Evolutionary conservation across 345 rosid genomes (phyloP).

Genomic region (Noccaea bulbosa): DNA sequence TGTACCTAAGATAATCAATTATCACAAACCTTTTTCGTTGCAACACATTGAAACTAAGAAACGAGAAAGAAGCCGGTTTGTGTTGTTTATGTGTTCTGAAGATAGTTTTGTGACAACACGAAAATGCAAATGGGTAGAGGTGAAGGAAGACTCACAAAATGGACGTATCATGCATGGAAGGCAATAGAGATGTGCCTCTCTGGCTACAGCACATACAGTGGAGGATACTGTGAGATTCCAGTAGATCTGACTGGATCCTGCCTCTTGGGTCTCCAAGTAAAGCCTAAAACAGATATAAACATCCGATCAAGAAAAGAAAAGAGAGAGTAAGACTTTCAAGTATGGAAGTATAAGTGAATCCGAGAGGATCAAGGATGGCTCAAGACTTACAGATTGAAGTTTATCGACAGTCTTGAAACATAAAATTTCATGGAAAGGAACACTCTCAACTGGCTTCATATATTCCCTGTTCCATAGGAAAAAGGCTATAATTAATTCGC

Average conservation of each 20-base stretch:
- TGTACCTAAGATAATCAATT: constrained; percentile 55
- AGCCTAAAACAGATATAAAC: constrained; percentile 55
- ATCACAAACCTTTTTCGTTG: constrained; percentile 22
- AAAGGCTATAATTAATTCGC: constrained; percentile 7
- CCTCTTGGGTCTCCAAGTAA: constrained; percentile 89
- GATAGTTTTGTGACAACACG: constrained; percentile 13
- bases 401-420: constrained; percentile 76
- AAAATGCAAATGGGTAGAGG: constrained; percentile 13
- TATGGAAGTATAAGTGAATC: constrained; percentile 24
- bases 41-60: constrained; percentile 23
- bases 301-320: background rate
- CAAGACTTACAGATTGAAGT: constrained; percentile 72
- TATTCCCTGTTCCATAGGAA: constrained; percentile 57
- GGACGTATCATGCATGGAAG: constrained; percentile 87
- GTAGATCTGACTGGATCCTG: constrained; percentile 85
- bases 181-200: constrained; percentile 48
- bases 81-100: constrained; percentile 11
- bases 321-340: constrained; percentile 11
- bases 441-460: constrained; percentile 77
- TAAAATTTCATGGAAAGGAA: constrained; percentile 69
- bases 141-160: constrained; percentile 65
- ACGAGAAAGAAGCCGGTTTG: constrained; percentile 9
- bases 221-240: constrained; percentile 65
- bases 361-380: constrained; percentile 24
- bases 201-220: constrained; percentile 73